Evolutionary conservation across 495 filamentous ascomycete species (phyloP).

Genomic region (Penicillium desertorum): DNA sequence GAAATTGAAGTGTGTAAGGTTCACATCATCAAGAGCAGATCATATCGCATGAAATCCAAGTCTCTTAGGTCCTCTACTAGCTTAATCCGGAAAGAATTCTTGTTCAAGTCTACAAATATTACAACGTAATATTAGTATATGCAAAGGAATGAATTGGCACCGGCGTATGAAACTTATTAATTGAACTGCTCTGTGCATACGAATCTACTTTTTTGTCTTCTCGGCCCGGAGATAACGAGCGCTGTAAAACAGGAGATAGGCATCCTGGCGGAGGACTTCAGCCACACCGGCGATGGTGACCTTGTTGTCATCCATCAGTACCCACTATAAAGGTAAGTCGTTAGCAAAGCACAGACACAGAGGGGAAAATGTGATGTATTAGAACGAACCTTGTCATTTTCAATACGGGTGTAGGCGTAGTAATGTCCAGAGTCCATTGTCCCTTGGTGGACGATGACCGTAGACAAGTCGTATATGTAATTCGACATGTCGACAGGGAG

Average conservation of each 20-base stretch:
- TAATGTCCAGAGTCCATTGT: conserved; percentile 91
- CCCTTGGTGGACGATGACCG: conserved; percentile 80
- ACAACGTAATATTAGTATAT: not conserved
- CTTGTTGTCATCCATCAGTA: conserved; percentile 86
- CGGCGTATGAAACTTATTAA: not conserved
- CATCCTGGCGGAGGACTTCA: conserved; percentile 76
- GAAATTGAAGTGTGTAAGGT: not conserved
- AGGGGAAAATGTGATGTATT: not conserved
- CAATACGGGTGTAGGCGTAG: conserved; percentile 71
- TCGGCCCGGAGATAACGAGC: conserved; percentile 55
- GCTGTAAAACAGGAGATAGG: conserved; percentile 87
- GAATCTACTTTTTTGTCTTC: not conserved
- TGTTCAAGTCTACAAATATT: not conserved
- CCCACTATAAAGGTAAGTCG: conserved; percentile 59
- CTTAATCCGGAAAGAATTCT: not conserved
- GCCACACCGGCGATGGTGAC: conserved; percentile 75
- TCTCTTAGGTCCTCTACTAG: not conserved
- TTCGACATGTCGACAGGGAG: conserved; percentile 43
- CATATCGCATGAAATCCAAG: not conserved
- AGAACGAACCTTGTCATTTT: conserved; percentile 66
- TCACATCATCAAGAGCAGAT: not conserved
- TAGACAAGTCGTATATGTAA: conserved; percentile 76
- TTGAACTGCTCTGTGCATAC: not conserved
- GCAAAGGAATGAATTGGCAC: not conserved
- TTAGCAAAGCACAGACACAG: conserved; percentile 17